Evolutionary conservation across 2,329 filamentous ascomycete genomes (phyloP), one percentile per base, ranked within the genome.

Genomic region (Xylaria sp.): DNA sequence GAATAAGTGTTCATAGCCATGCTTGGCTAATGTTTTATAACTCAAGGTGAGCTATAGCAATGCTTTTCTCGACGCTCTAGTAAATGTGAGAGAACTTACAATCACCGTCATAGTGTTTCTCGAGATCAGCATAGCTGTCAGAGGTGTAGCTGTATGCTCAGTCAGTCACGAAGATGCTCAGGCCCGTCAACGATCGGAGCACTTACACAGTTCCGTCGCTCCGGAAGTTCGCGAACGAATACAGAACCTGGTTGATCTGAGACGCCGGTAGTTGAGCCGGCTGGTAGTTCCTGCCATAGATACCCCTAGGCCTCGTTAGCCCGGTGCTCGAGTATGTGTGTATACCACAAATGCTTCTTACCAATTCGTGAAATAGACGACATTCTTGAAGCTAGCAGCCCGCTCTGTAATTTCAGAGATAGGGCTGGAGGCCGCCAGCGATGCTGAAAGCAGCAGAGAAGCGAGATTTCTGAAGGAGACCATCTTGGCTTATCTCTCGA

Each of bases 201-300:
- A 75, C 82, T 72, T 83, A 89, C 77, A 94, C 90, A 70, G 91
- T 89, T 35, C 93, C 93, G 56, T 89, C 85, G 0, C 84, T 74
- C 8, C 82, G 80, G 17, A 96, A 76, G 72, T 96, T 94, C 70
- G 92, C 90, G 76, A 97, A 97, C 2, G 92, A 84, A 71, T 87
- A 96, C 2, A 96, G 82, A 1, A 96, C 81, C 70, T 95, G 91
- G 0, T 90, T 94, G 54, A 96, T 78, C 65, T 92, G 81, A 2
- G 86, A 81, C 2, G 82, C 86, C 0, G 89, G 89, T 8, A 96
- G 82, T 68, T 92, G 82, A 54, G 89, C 83, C 0, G 91, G 89
- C 59, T 90, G 84, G 72, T 89, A 92, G 66, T 91, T 86, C 57
- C 91, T 84, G 23, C 79, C 88, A 72, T 96, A 95, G 53, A 92